Evolutionary conservation across 1,284 basidiomycete genomes (phyloP).

Genomic region (Trametes versicolor): DNA sequence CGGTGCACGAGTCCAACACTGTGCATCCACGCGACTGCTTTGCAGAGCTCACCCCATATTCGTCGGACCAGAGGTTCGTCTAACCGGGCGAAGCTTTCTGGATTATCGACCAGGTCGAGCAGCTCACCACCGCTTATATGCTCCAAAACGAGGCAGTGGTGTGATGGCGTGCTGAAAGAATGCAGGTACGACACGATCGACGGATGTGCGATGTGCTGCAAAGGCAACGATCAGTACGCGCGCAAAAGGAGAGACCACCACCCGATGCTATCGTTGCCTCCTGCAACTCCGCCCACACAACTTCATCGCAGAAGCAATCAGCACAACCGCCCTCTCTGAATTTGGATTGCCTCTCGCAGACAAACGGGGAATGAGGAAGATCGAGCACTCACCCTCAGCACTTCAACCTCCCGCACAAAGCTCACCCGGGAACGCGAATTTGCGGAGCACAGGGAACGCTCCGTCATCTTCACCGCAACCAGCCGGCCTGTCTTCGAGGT

Average conservation of each 20-base stretch:
- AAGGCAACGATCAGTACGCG: slow-evolving; percentile 28
- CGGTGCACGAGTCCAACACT: slow-evolving; percentile 88
- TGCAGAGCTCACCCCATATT: slow-evolving; percentile 84
- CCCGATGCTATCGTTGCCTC: neutral
- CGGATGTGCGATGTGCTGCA: slow-evolving; percentile 85
- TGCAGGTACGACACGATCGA: slow-evolving; percentile 80
- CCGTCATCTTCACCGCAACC: slow-evolving; percentile 90
- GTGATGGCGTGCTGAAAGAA: slow-evolving; percentile 77
- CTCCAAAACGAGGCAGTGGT: slow-evolving; percentile 88
- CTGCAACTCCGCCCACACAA: neutral
- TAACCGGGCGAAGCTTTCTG: slow-evolving; percentile 59
- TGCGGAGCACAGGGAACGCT: slow-evolving; percentile 60
- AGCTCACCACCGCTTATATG: slow-evolving; percentile 86
- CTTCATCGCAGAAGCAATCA: slow-evolving; percentile 21
- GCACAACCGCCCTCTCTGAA: slow-evolving; percentile 8
- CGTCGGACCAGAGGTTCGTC: slow-evolving; percentile 72
- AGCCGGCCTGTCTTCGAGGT: slow-evolving; percentile 49
- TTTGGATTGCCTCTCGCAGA: neutral
- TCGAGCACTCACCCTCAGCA: slow-evolving; percentile 67
- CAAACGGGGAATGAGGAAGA: slow-evolving; percentile 15
- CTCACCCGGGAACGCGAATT: slow-evolving; percentile 83
- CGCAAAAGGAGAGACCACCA: slow-evolving; percentile 14
- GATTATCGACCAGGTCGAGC: slow-evolving; percentile 79
- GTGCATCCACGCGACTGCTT: slow-evolving; percentile 92
- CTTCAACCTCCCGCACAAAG: slow-evolving; percentile 89